Percentiles rank a stretch among this genome's conserved stretches.
These are phyloP conservation scores for Schwanniomyces yamadae DNA, from an alignment of 805 yeast genomes.

Conservation along the genomic window DNA sequence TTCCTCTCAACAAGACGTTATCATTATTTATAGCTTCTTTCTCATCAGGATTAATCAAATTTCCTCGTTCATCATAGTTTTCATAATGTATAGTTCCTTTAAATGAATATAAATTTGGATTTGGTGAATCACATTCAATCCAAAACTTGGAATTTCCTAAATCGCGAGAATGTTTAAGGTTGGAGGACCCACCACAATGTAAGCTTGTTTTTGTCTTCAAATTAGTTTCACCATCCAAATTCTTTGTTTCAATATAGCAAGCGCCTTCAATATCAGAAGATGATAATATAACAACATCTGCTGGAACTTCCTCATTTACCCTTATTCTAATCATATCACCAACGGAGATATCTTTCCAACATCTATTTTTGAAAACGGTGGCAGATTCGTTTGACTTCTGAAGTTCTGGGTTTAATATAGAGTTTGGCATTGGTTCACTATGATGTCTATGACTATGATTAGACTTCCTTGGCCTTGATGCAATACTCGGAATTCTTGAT, in stretches of 20 bases:
- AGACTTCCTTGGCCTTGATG: constrained; percentile 8
- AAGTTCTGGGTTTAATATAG: constrained; percentile 21
- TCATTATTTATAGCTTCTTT: constrained; percentile 61
- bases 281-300: constrained; percentile 63
- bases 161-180: constrained; percentile 55
- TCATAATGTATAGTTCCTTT: constrained; percentile 64
- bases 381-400: constrained; percentile 3
- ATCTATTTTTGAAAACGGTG: constrained; percentile 42
- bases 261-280: constrained; percentile 68
- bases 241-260: constrained; percentile 78
- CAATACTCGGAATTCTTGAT: constrained; percentile 2
- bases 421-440: constrained; percentile 15
- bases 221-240: constrained; percentile 82
- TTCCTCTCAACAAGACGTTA: constrained; percentile 69
- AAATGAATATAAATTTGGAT: constrained; percentile 59
- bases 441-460: constrained; percentile 7
- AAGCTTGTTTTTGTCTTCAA: constrained; percentile 59
- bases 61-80: constrained; percentile 31
- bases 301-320: constrained; percentile 77
- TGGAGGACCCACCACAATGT: constrained; percentile 46
- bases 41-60: constrained; percentile 32
- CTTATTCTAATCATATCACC: constrained; percentile 73
- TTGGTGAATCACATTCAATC: constrained; percentile 75
- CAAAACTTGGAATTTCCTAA: constrained; percentile 56
- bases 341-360: constrained; percentile 70